Evolutionary conservation across 352 stramenopile species (phyloP).

Genomic region (Plasmopara muralis): DNA sequence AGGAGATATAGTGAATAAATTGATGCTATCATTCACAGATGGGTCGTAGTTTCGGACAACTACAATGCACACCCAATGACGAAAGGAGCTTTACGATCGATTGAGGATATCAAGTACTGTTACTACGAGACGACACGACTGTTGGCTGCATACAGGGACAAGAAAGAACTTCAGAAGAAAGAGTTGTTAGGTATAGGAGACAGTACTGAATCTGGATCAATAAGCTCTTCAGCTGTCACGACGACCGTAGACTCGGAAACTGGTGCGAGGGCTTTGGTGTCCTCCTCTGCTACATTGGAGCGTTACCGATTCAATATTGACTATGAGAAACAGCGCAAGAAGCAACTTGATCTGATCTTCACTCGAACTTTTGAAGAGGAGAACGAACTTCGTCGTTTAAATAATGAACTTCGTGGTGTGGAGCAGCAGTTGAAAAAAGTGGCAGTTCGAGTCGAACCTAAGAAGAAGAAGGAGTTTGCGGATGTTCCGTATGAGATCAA

Average conservation of each 20-base stretch:
- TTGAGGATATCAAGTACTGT: conserved; percentile 70
- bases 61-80: conserved; percentile 41
- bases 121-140: conserved; percentile 57
- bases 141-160: conserved; percentile 30
- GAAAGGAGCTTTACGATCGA: conserved; percentile 29
- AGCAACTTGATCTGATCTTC: conserved; percentile 54
- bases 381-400: conserved; percentile 48
- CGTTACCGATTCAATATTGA: conserved; percentile 53
- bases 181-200: neutral
- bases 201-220: conserved; percentile 1
- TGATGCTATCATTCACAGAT: conserved; percentile 22
- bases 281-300: conserved; percentile 12
- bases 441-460: conserved; percentile 47
- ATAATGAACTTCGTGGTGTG: conserved; percentile 46
- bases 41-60: conserved; percentile 55
- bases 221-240: conserved; percentile 1
- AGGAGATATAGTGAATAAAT: conserved; percentile 1
- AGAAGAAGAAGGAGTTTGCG: conserved; percentile 69
- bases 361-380: conserved; percentile 60
- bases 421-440: conserved; percentile 70
- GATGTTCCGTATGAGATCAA: conserved; percentile 55
- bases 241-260: neutral
- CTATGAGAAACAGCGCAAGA: conserved; percentile 73
- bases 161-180: conserved; percentile 4
- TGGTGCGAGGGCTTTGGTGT: conserved; percentile 6